Evolutionary conservation across 2,329 filamentous ascomycete genomes (phyloP).

Genomic region (Neopestalotiopsis rosae): DNA sequence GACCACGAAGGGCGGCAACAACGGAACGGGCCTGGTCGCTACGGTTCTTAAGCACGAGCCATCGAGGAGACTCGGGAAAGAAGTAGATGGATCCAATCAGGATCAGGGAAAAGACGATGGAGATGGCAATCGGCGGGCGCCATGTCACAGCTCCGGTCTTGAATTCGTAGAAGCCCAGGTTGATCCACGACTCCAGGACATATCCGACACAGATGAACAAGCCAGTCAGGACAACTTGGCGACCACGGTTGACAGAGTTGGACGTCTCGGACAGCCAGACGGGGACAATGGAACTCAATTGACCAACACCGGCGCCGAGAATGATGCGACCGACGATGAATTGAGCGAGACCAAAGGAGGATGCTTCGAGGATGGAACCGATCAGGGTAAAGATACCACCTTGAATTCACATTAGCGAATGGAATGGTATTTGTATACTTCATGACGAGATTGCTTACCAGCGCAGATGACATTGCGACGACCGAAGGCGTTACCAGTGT

Average conservation of each 20-base stretch:
- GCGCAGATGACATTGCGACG: slow-evolving; percentile 46
- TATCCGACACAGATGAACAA: slow-evolving; percentile 42
- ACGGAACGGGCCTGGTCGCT: slow-evolving; percentile 36
- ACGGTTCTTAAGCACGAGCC: slow-evolving; percentile 38
- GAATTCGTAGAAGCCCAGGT: slow-evolving; percentile 47
- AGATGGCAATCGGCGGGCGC: slow-evolving; percentile 41
- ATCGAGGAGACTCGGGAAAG: slow-evolving; percentile 43
- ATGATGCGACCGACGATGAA: slow-evolving; percentile 47
- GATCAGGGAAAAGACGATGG: slow-evolving; percentile 33
- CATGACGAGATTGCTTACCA: slow-evolving; percentile 19
- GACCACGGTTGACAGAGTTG: slow-evolving; percentile 47
- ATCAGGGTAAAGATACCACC: slow-evolving; percentile 44
- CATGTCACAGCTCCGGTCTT: slow-evolving; percentile 34
- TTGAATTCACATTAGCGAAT: background rate
- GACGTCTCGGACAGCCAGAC: slow-evolving; percentile 47
- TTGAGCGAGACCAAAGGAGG: slow-evolving; percentile 44
- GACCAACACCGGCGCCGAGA: slow-evolving; percentile 44
- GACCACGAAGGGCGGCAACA: slow-evolving; percentile 33
- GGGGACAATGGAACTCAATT: slow-evolving; percentile 45
- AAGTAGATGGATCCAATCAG: slow-evolving; percentile 37
- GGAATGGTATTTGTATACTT: too few species aligned
- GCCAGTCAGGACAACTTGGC: slow-evolving; percentile 43
- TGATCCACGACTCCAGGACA: slow-evolving; percentile 49
- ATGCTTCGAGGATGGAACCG: slow-evolving; percentile 46
- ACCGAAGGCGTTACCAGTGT: slow-evolving; percentile 44